Evolutionary conservation across 2,329 filamentous ascomycete species (phyloP), one percentile per base, ranked within the genome.

Genomic region (Talaromyces atroroseus): DNA sequence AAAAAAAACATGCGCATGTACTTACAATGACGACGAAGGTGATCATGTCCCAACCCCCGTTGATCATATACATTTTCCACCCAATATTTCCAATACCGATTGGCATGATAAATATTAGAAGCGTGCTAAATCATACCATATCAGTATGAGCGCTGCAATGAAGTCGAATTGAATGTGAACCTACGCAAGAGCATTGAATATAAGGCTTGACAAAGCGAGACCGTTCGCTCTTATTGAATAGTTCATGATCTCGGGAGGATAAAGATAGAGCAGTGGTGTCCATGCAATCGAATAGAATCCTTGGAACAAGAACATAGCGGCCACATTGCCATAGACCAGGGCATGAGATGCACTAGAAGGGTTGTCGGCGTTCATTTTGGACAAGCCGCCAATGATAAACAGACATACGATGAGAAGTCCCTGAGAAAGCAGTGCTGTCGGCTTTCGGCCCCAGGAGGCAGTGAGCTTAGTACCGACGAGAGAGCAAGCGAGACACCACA

Each of bases 251-350:
- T 80, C 78, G 0, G 78, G 71, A 1, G 78, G 76, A 58, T 80
- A 80, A 0, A 80, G 66, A 52, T 72, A 75, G 0, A 76, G 66
- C 23, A 82, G 62, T 1, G 78, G 78, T 8, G 77, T 80, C 75
- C 75, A 79, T 0, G 72, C 76, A n/a, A 81, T 66, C 1, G 71
- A 74, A 62, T 80, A 82, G 52, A 74, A 75, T 0, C 76, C 78
- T 54, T 79, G 76, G 62, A 80, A 81, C 2, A 81, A 65, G 62
- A 81, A 81, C 62, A 81, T 78, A 12, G 74, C 66, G 0, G 76
- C 76, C 0, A 80, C 74, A 10, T 72, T 72, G 2, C 71, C 76
- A 56, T 79, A 78, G 6, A 75, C 65, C 6, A 66, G 63, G 14
- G 60, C 56, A 14, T 55, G 61, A 11, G 58, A 60, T 2, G 63